Evolutionary conservation across 208 protist species (phyloP).

Genomic region (Tritrichomonas foetus): DNA sequence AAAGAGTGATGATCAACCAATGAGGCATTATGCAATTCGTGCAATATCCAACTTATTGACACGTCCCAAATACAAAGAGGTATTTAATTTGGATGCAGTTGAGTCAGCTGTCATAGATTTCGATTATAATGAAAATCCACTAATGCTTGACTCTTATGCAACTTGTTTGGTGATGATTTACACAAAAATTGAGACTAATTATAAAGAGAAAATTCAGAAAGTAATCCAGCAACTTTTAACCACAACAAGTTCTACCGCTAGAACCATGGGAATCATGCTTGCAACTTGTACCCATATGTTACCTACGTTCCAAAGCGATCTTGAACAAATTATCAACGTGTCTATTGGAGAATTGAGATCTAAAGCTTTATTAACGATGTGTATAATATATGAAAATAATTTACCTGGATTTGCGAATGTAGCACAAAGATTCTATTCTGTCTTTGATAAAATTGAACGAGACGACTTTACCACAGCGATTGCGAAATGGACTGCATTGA

Average conservation of each 20-base stretch:
- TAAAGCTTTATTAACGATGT: not conserved
- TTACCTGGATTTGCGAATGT: not conserved
- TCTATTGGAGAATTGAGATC: not conserved
- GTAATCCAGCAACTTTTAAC: not conserved
- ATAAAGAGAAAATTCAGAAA: not conserved
- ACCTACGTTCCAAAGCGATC: not conserved
- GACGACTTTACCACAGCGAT: not conserved
- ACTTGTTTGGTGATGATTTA: not conserved
- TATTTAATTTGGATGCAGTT: not conserved
- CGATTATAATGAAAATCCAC: not conserved
- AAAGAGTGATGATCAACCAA: not conserved
- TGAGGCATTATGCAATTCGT: not conserved
- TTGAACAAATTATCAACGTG: not conserved
- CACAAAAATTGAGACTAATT: not conserved
- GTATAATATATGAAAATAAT: not conserved
- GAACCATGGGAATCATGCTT: not conserved
- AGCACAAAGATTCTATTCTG: not conserved
- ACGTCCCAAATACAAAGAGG: too few species aligned
- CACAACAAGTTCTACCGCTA: not conserved
- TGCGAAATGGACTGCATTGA: not conserved
- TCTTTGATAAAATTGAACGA: not conserved
- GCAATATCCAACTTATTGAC: not conserved
- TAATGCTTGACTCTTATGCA: not conserved
- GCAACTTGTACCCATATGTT: not conserved
- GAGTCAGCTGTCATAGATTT: not conserved